phyloP scores from a whole-genome alignment of 768 basidiomycete genomes.

The Russula dissimulans region DNA sequence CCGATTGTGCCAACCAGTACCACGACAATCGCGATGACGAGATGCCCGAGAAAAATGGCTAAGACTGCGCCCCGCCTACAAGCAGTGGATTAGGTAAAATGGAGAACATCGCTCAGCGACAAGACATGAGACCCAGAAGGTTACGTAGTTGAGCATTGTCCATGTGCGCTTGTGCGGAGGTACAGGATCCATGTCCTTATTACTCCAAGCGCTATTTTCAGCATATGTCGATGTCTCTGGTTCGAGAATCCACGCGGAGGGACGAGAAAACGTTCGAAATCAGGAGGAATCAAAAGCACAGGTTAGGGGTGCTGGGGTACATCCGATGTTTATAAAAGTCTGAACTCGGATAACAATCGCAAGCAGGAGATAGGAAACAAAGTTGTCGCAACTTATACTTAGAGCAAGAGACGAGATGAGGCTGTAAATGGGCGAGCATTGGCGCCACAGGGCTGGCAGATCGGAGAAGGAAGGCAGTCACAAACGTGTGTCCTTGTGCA shows the following conservation, averaged over 20 bases:
- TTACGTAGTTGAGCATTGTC: slow-evolving; percentile 56
- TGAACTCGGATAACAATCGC: too few relatives aligned
- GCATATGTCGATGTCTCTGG: slow-evolving; percentile 48
- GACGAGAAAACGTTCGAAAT: slow-evolving; percentile 1
- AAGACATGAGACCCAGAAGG: slow-evolving; percentile 39
- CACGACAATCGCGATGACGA: slow-evolving; percentile 63
- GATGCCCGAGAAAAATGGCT: slow-evolving; percentile 69
- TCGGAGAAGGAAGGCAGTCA: too few relatives aligned
- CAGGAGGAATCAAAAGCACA: not conserved
- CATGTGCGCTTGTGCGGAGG: slow-evolving; percentile 53
- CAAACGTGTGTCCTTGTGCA: too few relatives aligned
- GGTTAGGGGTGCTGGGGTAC: not conserved
- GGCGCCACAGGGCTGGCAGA: not conserved
- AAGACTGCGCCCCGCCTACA: slow-evolving; percentile 53
- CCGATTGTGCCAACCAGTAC: slow-evolving; percentile 72
- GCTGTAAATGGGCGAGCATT: not conserved
- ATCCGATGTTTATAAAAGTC: not conserved
- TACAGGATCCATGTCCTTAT: slow-evolving; percentile 73
- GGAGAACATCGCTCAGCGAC: not conserved
- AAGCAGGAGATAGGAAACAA: not conserved
- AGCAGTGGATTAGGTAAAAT: not conserved
- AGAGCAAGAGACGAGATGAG: not conserved
- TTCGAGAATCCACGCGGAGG: slow-evolving; percentile 42
- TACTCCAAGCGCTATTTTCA: slow-evolving; percentile 50
- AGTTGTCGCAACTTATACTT: not conserved